Base-by-base conservation (phyloP, 1,284 basidiomycete species). In the Rhodofomes roseus region DNA sequence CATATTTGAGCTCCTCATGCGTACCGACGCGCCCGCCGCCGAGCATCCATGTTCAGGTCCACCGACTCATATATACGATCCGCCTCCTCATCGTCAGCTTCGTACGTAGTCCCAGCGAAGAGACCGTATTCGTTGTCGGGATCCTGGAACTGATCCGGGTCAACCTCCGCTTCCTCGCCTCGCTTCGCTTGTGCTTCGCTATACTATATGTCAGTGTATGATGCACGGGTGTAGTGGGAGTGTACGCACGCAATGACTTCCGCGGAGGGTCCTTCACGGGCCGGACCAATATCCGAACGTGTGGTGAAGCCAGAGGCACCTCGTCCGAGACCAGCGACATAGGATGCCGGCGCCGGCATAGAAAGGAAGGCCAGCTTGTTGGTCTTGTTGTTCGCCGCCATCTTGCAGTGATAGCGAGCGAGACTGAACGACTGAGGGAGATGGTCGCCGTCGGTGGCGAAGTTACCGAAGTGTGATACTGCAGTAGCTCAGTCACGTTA, bases 221-320 rank as follows among this genome's bases (percentile, higher is more conserved):
- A 36, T 25, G 12, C 34, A 58, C 22, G 5, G n/a, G 1, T n/a
- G 52, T 22, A 18, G 34, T 57, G n/a, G 1, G 22, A 25, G 46
- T 48, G 36, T 12, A 84, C 85, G 63, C 67, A 92, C 89, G 93
- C 93, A 51, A 96, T 80, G 1, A 87, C 86, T 74, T 96, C 94
- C 29, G 93, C 93, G 16, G 91, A 92, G 0, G 95, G 93, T 0
- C 93, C 94, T 72, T 97, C 95, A 73, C 97, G 84, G 4, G 96
- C 96, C 52, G 96, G 97, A 73, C 96, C 96, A 65, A 99, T 99
- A 86, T 99, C 96, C 52, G 95, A 97, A 56, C 96, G 91, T 8
- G 96, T 99, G 0, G 96, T 99, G 77, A 99, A 99, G 61, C 96
- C 97, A 55, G 95, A 97, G 55, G 96, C 96, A 75, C 92, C 95